These are phyloP conservation scores for Aspergillus ostianus DNA, from an alignment of 495 filamentous ascomycete species.

Conservation along the genomic window DNA sequence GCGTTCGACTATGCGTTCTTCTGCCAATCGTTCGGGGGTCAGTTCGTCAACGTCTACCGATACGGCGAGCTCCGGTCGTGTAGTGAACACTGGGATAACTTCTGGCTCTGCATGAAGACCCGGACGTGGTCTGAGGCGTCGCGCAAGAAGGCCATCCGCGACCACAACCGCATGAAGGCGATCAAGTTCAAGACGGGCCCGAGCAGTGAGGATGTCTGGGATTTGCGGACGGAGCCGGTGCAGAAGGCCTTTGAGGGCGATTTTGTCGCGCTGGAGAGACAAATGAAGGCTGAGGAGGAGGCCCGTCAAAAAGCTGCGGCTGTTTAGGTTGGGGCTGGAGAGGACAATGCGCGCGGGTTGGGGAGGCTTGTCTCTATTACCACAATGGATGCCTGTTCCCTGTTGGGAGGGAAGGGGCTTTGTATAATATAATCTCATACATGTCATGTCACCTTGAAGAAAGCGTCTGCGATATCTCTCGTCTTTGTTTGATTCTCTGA, in stretches of 20 bases:
- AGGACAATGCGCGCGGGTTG: not conserved
- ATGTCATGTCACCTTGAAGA: not conserved
- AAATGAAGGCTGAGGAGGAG: conserved; percentile 51
- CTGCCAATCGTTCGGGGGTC: conserved; percentile 88
- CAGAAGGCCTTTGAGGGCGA: conserved; percentile 56
- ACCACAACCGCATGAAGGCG: conserved; percentile 70
- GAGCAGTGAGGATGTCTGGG: conserved; percentile 95
- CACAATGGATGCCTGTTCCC: not conserved
- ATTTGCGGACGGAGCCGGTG: conserved; percentile 54
- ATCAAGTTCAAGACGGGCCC: conserved; percentile 67
- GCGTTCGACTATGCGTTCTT: conserved; percentile 94
- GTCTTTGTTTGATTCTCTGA: not conserved
- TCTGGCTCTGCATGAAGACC: conserved; percentile 95
- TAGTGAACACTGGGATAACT: conserved; percentile 79
- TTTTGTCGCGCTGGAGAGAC: conserved; percentile 54
- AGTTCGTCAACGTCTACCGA: conserved; percentile 85
- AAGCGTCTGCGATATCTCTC: not conserved
- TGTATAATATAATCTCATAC: not conserved
- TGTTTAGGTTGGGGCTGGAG: not conserved
- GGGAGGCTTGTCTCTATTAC: not conserved
- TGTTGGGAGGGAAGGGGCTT: not conserved
- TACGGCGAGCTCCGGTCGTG: conserved; percentile 73
- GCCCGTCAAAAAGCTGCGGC: conserved; percentile 12
- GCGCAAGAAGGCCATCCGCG: conserved; percentile 59
- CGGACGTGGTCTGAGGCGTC: conserved; percentile 42